Percentiles rank a stretch among this genome's conserved stretches.
phyloP scores from a whole-genome alignment of 106 monocot genomes.

The Narthecium ossifragum region DNA sequence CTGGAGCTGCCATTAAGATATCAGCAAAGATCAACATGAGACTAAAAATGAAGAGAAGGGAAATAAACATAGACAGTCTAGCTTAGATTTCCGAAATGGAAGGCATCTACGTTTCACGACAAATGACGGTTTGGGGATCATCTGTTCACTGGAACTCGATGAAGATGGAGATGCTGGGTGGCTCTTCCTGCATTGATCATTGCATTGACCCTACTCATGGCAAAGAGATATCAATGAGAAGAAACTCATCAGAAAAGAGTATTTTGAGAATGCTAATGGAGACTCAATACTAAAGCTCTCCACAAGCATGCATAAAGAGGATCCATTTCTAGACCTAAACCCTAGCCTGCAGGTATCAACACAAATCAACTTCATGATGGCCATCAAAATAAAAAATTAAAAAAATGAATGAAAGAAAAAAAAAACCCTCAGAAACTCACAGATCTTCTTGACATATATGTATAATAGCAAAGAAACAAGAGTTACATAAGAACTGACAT shows the following conservation, averaged over 20 bases:
- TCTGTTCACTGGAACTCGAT: slow-evolving; percentile 19
- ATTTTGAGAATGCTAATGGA: too few relatives aligned
- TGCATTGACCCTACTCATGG: slow-evolving; percentile 41
- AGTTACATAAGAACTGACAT: too few relatives aligned
- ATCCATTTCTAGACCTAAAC: too few relatives aligned
- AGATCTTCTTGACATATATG: too few relatives aligned
- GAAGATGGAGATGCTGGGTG: slow-evolving; percentile 28
- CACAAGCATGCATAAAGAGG: too few relatives aligned
- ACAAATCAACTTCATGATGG: too few relatives aligned
- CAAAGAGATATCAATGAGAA: background rate
- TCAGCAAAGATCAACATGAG: background rate
- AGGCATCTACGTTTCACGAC: slow-evolving; percentile 56
- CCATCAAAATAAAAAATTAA: background rate
- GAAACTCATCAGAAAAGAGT: background rate
- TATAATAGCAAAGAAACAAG: too few relatives aligned
- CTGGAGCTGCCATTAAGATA: slow-evolving; percentile 57
- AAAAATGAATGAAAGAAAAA: background rate
- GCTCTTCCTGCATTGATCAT: slow-evolving; percentile 36
- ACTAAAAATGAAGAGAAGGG: background rate
- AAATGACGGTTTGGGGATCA: slow-evolving; percentile 29
- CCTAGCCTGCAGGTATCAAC: too few relatives aligned
- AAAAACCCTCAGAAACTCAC: background rate
- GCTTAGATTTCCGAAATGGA: background rate
- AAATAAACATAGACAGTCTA: background rate
- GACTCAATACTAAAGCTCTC: too few relatives aligned